Evolutionary conservation across 768 basidiomycete genomes (phyloP).

Genomic region (Punctularia strigosozonata): DNA sequence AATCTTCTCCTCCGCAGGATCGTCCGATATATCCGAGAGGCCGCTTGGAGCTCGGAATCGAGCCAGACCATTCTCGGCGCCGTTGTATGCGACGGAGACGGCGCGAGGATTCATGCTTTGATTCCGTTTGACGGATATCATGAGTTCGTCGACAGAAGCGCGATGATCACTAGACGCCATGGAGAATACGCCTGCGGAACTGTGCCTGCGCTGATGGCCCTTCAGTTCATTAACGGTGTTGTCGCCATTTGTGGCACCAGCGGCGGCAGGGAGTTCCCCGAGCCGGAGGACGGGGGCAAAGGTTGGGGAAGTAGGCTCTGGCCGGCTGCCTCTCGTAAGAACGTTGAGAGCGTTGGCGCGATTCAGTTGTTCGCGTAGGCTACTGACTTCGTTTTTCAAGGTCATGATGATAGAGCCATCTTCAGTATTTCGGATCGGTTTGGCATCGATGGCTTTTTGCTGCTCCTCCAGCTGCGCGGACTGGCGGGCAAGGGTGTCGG

Average conservation of each 20-base stretch:
- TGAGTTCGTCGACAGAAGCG: conserved; percentile 66
- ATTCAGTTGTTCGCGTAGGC: conserved; percentile 89
- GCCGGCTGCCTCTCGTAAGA: conserved; percentile 62
- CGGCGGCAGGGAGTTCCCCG: conserved; percentile 31
- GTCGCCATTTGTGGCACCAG: conserved; percentile 27
- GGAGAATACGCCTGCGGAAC: conserved; percentile 71
- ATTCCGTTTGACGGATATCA: conserved; percentile 60
- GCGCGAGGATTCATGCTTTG: conserved; percentile 70
- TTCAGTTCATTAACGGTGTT: conserved; percentile 21
- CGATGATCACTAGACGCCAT: conserved; percentile 50
- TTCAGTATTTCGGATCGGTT: conserved; percentile 60
- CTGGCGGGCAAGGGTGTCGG: conserved; percentile 64
- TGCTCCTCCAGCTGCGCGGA: conserved; percentile 66
- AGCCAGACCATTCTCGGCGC: conserved; percentile 63
- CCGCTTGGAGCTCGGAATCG: conserved; percentile 53
- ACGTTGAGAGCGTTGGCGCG: conserved; percentile 88
- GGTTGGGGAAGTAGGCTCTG: conserved; percentile 72
- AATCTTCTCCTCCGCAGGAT: conserved; percentile 92
- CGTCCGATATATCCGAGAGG: conserved; percentile 69
- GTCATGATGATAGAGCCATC: conserved; percentile 80
- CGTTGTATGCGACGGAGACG: conserved; percentile 81
- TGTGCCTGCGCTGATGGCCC: conserved; percentile 75
- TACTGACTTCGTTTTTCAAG: conserved; percentile 87
- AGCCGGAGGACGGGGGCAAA: conserved; percentile 71
- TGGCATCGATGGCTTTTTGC: conserved; percentile 55